Percentiles rank a stretch among this genome's conserved stretches.
Conservation (phyloP, 2,329 filamentous ascomycete species). For the Stachybotrys echinatus region DNA sequence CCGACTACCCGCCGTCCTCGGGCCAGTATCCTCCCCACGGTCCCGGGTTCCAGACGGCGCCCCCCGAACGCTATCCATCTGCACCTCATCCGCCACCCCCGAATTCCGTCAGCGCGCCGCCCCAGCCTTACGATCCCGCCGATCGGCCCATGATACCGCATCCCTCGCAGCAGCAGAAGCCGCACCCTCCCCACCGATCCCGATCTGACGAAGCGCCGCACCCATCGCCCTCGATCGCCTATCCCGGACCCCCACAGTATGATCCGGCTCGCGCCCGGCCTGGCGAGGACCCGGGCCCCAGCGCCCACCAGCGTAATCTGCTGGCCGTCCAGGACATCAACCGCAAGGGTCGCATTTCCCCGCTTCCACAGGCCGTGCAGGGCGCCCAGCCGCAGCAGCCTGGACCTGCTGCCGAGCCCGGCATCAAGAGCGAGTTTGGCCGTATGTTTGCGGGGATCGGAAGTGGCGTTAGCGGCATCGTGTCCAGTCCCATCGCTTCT, state of each 20-base stretch:
- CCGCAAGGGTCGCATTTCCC: conserved; percentile 77
- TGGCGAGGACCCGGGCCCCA: conserved; percentile 49
- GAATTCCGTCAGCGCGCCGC: conserved; percentile 15
- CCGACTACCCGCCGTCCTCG: conserved; percentile 42
- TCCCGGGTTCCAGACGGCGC: conserved; percentile 21
- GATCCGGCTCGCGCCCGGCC: conserved; percentile 31
- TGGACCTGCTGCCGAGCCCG: conserved; percentile 75
- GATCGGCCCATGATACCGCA: conserved; percentile 40
- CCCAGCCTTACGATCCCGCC: conserved; percentile 41
- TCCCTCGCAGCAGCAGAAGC: conserved; percentile 21
- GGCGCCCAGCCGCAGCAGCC: conserved; percentile 79
- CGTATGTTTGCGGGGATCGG: conserved; percentile 93
- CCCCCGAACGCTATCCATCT: conserved; percentile 26
- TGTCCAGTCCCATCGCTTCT: conserved; percentile 45
- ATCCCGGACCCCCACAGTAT: conserved; percentile 35
- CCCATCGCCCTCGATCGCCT: conserved; percentile 45
- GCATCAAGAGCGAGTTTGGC: conserved; percentile 92
- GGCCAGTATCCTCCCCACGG: conserved; percentile 28
- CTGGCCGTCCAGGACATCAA: conserved; percentile 78
- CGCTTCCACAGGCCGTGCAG: conserved; percentile 88
- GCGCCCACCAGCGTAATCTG: conserved; percentile 55
- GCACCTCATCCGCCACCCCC: conserved; percentile 28
- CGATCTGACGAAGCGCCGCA: conserved; percentile 42
- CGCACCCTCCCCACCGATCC: conserved; percentile 30
- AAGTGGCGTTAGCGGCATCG: conserved; percentile 46